Evolutionary conservation across 163 green algal species (phyloP), one percentile per base, ranked within the genome.

Genomic region (Trebouxia gelatinosa): DNA sequence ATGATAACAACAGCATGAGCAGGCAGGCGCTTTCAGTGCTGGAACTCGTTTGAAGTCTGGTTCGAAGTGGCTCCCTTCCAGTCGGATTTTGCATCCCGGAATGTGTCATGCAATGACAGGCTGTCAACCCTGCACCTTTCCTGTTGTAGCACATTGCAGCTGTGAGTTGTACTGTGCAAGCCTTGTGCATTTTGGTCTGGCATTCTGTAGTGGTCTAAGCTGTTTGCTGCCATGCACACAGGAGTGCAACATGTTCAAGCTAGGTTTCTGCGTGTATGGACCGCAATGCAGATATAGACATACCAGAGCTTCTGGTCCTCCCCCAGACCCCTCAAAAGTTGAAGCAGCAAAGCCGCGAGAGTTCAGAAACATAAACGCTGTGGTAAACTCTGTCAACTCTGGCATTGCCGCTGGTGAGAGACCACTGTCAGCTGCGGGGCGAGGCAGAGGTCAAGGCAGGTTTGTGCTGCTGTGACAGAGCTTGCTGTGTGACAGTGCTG

Each of bases 201-300:
- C n/a, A n/a, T n/a, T n/a, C n/a, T n/a, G 9, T 64, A 38, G 35
- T 57, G 37, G 34, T 38, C 5, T 2, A 21, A 72, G 2, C 35
- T 72, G 5, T 32, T 2, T 32, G 28, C 26, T 35, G 28, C 48
- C 48, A 59, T 62, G 43, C 40, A 29, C 26, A 34, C 80, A 84
- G 81, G 95, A 98, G 82, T 99, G 95, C 88, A 97, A 98, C 86
- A 98, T 98, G 95, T 99, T 97, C 87, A 95, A 94, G 77, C 89
- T 98, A 23, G 95, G 95, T 9, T 98, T 98, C 82, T 99, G 95
- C 82, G 97, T 98, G 57, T 98, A 98, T 80, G 95, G 95, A 9
- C 90, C 91, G 0, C 77, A 89, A 32, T 99, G 95, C 82, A 84
- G 95, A 0, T 99, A 98, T 89, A 93, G 95, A 74, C 95, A 99